Conservation (phyloP, 2,329 filamentous ascomycete species). For the Lasiodiplodia sp. region DNA sequence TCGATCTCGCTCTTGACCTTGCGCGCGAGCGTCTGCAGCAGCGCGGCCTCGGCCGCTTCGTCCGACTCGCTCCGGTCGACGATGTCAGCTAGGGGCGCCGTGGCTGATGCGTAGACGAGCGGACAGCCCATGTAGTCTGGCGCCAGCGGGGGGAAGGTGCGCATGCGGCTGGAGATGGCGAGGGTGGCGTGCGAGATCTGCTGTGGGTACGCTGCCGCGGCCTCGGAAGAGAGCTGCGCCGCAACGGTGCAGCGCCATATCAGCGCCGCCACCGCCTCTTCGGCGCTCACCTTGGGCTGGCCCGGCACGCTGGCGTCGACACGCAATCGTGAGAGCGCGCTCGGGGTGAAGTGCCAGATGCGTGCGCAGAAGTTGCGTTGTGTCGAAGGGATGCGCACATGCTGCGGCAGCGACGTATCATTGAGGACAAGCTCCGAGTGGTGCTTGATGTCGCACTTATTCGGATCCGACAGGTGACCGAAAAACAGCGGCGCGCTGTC, state of each 20-base stretch:
- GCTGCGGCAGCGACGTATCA: not conserved
- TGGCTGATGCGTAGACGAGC: conserved; percentile 10
- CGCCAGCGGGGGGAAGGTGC: conserved; percentile 9
- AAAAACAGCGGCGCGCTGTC: conserved; percentile 8
- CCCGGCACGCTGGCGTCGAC: conserved; percentile 54
- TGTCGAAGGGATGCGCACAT: not conserved
- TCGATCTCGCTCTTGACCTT: not conserved
- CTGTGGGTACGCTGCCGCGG: conserved; percentile 33
- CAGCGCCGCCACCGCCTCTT: conserved; percentile 59
- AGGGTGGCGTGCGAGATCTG: conserved; percentile 60
- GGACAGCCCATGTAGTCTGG: conserved; percentile 24
- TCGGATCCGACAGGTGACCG: conserved; percentile 18
- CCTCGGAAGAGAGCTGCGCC: conserved; percentile 50
- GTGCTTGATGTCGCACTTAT: conserved; percentile 4
- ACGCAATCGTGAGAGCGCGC: conserved; percentile 39
- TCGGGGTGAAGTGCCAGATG: conserved; percentile 39
- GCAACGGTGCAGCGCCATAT: conserved; percentile 61
- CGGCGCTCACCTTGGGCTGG: conserved; percentile 54
- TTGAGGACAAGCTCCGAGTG: not conserved
- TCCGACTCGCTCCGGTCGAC: not conserved
- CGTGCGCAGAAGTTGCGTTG: not conserved
- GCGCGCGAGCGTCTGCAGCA: not conserved
- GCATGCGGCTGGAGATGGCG: conserved; percentile 28
- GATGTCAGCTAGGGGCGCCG: not conserved
- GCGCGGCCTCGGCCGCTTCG: not conserved